phyloP scores from a whole-genome alignment of 176 grass and related monocot genomes.

The Miscanthus lutarioriparius region DNA sequence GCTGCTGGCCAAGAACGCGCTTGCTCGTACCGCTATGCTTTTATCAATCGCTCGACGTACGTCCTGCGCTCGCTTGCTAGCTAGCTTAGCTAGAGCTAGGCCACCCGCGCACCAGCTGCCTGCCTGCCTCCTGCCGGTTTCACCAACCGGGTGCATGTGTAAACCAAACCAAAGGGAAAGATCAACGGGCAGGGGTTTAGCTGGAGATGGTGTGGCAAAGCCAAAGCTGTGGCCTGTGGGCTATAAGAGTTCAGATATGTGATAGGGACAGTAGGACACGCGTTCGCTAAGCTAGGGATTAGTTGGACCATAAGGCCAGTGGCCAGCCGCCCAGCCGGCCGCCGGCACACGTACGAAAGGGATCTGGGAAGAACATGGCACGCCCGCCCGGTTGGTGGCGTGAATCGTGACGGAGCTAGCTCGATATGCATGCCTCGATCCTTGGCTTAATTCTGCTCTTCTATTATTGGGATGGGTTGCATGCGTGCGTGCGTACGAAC shows the following conservation, averaged over 20 bases:
- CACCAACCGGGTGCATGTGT: not conserved
- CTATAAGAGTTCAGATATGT: conserved; percentile 5
- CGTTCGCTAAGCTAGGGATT: not conserved
- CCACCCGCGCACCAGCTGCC: conserved; percentile 1
- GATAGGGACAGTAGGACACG: conserved; percentile 17
- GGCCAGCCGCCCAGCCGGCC: not conserved
- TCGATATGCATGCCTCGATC: not conserved
- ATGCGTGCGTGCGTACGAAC: not conserved
- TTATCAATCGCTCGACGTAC: conserved; percentile 18
- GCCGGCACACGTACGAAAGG: not conserved
- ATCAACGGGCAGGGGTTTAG: not conserved
- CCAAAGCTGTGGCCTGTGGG: not conserved
- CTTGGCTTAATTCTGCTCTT: not conserved
- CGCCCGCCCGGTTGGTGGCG: not conserved
- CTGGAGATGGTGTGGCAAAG: not conserved
- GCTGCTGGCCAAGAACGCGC: not conserved
- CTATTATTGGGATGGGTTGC: not conserved
- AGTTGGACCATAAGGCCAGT: conserved; percentile 2
- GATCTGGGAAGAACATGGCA: conserved; percentile 16
- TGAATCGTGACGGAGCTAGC: not conserved
- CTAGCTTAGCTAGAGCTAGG: not conserved
- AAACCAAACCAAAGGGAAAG: not conserved
- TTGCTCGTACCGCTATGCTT: not conserved
- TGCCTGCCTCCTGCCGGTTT: not conserved
- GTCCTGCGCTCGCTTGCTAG: not conserved